Evolutionary conservation across 139 green algal genomes (phyloP), one percentile per base, ranked within the genome.

Genomic region (Desmodesmus armatus): DNA sequence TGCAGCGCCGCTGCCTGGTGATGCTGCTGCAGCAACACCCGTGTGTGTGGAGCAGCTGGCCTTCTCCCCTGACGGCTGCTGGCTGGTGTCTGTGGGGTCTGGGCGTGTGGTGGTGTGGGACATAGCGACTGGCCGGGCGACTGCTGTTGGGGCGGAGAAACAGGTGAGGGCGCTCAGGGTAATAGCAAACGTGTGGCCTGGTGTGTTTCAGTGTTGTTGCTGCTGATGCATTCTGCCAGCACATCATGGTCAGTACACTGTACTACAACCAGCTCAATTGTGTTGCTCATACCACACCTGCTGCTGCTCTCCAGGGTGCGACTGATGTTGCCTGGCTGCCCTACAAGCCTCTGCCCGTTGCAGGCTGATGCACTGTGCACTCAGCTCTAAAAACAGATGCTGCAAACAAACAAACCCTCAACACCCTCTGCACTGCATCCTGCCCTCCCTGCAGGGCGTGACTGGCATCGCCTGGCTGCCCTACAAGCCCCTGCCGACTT

Each of bases 101-200:
- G n/a, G 72, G 23, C 76, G 43, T 53, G 35, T 95, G 27, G 86
- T 84, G 0, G 67, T 95, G 77, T 95, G 91, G 91, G 85, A 89
- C 37, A 62, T 93, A 17, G 75, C 40, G 1, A 67, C 69, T n/a
- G 81, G 81, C 0, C 39, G 67, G 35, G 35, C 29, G 40, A 69
- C 88, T 7, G 88, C 85, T 5, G 72, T 77, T 0, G 91, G n/a
- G n/a, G n/a, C n/a, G n/a, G n/a, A n/a, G n/a, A n/a, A n/a, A n/a
- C n/a, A n/a, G 35, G n/a, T n/a, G n/a, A n/a, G n/a, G n/a, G n/a
- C n/a, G n/a, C n/a, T n/a, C n/a, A n/a, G n/a, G n/a, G n/a, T n/a
- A n/a, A n/a, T n/a, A n/a, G n/a, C n/a, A n/a, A n/a, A n/a, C n/a
- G n/a, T n/a, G n/a, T n/a, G n/a, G n/a, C n/a, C n/a, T n/a, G n/a